Percentiles rank a stretch among this genome's conserved stretches.
Evolutionary conservation across 176 grass and related monocot genomes (phyloP).

Genomic region (Cenchrus fungigraminus): DNA sequence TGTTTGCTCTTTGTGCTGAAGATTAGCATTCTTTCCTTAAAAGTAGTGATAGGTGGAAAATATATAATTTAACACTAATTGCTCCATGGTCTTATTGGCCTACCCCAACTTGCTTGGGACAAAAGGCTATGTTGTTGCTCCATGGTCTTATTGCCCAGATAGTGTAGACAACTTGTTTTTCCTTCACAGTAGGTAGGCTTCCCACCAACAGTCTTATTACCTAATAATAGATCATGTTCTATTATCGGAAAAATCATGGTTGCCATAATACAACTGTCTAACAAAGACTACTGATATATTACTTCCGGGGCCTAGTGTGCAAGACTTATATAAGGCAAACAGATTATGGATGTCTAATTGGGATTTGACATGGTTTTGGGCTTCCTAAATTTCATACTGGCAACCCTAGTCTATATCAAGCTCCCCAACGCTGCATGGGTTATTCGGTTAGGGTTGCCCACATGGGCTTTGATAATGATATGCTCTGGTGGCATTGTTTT

Average conservation of each 20-base stretch:
- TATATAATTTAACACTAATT: not conserved
- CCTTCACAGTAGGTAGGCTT: not conserved
- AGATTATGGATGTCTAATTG: not conserved
- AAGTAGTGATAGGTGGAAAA: not conserved
- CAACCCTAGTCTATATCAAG: too few relatives aligned
- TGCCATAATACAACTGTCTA: not conserved
- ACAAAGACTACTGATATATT: too few relatives aligned
- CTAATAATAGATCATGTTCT: not conserved
- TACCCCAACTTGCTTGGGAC: too few relatives aligned
- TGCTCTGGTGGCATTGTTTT: too few relatives aligned
- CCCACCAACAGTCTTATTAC: not conserved
- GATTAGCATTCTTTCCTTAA: not conserved
- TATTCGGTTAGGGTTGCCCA: too few relatives aligned
- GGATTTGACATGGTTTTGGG: not conserved
- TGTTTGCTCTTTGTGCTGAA: constrained; percentile 8
- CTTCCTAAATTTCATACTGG: too few relatives aligned
- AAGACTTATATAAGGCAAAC: not conserved
- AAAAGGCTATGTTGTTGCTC: too few relatives aligned
- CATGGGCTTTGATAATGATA: too few relatives aligned
- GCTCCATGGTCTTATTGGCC: not conserved
- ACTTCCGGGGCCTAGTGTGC: not conserved
- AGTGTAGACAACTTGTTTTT: not conserved
- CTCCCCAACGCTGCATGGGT: too few relatives aligned
- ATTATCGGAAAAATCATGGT: not conserved
- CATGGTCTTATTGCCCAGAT: not conserved